Base-by-base conservation (phyloP, 805 yeast genomes). In the Saccharomycopsis microspora region DNA sequence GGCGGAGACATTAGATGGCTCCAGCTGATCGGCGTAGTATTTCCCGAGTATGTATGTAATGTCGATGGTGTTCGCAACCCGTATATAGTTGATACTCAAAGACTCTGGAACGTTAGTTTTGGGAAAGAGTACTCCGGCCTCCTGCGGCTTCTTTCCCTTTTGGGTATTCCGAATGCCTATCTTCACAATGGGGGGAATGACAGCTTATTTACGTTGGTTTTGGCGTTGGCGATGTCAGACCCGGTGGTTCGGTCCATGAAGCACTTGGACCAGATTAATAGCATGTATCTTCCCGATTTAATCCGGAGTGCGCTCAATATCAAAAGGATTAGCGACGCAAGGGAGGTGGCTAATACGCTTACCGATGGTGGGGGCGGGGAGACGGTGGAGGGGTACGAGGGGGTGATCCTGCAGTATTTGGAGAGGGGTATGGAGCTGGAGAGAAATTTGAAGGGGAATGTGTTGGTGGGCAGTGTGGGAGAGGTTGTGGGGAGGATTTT, bases 161-260 rank as follows among this genome's bases (percentile, higher is more conserved):
- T 76, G 44, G 64, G 65, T 31, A 67, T 82, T 4, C 83, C 85
- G 1, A 78, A 76, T 56, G 71, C 78, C 0, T 70, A 67, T 53
- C 62, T 82, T 42, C 88, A 82, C 58, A 82, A 82, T 58, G 88
- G 84, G 1, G 85, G 80, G 3, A 82, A 82, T 56, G 89, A 82
- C 59, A 76, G 85, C 5, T 76, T 78, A 55, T 79, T 70, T 53
- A 82, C 88, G 0, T 59, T 81, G 42, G 48, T 73, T 32, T 64
- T 74, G n/a, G 69, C 74, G 6, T 52, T 79, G 56, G 67, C 69
- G 35, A 56, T 76, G 49, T 66, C 77, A 44, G 85, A 80, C 58
- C 78, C 76, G 1, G 53, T 56, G 3, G 56, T 61, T 4, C 56
- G 77, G 50, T 46, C 47, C 10, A 3, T 47, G 11, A 40, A 33